These are phyloP conservation scores for Avena sativa DNA, from an alignment of 176 grass and related monocot species.

Conservation along the genomic window DNA sequence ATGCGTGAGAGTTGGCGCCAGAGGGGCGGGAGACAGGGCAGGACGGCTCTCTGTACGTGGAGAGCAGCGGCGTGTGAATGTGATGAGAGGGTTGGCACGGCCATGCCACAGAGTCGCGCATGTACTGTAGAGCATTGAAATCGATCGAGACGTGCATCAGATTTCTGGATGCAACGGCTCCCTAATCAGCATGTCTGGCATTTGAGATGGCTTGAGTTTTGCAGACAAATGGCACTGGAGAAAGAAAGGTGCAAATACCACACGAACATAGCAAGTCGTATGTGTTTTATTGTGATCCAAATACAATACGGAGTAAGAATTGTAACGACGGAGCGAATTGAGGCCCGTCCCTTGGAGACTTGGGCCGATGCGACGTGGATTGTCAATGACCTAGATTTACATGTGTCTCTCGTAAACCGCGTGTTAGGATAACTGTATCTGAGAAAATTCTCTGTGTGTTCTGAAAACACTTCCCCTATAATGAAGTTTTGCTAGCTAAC, in stretches of 20 bases:
- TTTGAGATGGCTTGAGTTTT: neutral
- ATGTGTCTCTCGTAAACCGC: too few species aligned
- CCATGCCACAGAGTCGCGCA: neutral
- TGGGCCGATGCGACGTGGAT: too few species aligned
- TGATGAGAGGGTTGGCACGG: neutral
- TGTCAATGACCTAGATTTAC: too few species aligned
- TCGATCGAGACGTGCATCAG: neutral
- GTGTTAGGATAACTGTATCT: too few species aligned
- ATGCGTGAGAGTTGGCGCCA: constrained; percentile 68
- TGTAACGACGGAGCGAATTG: too few species aligned
- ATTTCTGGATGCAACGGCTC: neutral
- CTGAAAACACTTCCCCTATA: too few species aligned
- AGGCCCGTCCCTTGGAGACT: too few species aligned
- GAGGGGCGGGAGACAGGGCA: neutral
- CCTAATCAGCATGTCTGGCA: neutral
- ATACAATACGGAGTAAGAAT: too few species aligned
- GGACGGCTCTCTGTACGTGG: constrained; percentile 19
- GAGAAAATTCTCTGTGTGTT: too few species aligned
- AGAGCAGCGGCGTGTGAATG: constrained; percentile 34
- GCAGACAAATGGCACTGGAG: neutral
- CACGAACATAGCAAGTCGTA: too few species aligned
- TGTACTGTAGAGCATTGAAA: neutral
- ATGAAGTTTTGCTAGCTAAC: too few species aligned
- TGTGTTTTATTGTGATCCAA: too few species aligned
- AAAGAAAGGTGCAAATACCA: neutral